Conservation (phyloP, 2,329 filamentous ascomycete species). For the Graphilbum fragrans region DNA sequence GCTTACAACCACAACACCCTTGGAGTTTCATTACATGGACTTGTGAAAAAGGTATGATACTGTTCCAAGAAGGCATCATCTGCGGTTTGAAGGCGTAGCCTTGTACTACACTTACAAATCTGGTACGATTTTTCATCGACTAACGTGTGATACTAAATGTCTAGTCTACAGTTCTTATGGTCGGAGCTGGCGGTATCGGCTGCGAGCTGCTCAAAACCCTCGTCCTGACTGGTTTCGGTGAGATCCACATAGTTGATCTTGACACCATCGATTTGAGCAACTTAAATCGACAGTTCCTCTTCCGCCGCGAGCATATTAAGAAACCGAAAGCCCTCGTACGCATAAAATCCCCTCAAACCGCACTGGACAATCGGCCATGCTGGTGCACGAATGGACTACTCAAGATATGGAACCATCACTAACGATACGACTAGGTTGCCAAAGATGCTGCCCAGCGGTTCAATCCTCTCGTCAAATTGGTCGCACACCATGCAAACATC, state of each 20-base stretch:
- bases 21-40: constrained; percentile 47
- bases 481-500: constrained; percentile 89
- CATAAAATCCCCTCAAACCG: constrained; percentile 8
- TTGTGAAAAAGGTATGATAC: constrained; percentile 55
- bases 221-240: constrained; percentile 79
- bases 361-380: neutral
- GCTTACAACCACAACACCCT: constrained; percentile 53
- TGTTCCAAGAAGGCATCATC: neutral
- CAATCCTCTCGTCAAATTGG: constrained; percentile 76
- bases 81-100: neutral
- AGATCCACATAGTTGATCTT: constrained; percentile 90
- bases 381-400: constrained; percentile 6
- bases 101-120: neutral
- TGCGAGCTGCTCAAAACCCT: constrained; percentile 97
- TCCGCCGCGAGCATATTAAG: constrained; percentile 94
- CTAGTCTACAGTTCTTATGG: constrained; percentile 79
- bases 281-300: constrained; percentile 93
- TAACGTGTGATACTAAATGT: neutral
- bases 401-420: constrained; percentile 20
- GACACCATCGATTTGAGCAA: constrained; percentile 98
- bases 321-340: constrained; percentile 85
- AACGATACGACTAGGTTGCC: neutral
- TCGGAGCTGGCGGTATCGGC: constrained; percentile 92
- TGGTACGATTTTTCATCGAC: neutral
- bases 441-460: constrained; percentile 74